Conservation (phyloP, 2,329 filamentous ascomycete genomes). For the Thermochaetoides dissita region DNA sequence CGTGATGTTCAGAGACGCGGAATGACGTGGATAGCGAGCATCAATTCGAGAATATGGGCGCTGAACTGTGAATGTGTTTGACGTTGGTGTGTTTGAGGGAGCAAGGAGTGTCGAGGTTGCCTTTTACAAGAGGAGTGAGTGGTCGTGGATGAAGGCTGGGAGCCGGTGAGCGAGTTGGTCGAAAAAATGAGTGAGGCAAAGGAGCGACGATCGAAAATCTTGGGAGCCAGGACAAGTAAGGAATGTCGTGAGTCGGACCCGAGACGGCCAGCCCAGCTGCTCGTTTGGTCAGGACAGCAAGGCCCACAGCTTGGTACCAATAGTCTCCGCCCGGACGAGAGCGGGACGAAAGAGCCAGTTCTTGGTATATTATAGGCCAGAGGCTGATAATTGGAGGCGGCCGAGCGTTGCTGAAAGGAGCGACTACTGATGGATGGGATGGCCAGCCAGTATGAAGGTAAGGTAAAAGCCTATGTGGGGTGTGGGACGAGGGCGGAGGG, state of each 20-base stretch:
- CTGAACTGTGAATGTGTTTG: background rate
- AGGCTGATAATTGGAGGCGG: constrained; percentile 26
- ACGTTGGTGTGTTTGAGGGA: no score
- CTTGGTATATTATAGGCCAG: constrained; percentile 34
- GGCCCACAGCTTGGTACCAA: constrained; percentile 15
- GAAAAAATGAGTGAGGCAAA: no score
- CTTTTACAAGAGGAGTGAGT: no score
- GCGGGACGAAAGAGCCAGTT: constrained; percentile 40
- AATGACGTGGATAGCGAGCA: constrained; percentile 19
- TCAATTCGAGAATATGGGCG: constrained; percentile 18
- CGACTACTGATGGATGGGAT: constrained; percentile 28
- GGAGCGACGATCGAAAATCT: constrained; percentile 1
- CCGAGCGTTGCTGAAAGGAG: constrained; percentile 32
- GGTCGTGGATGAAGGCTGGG: no score
- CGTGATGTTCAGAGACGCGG: constrained; percentile 22
- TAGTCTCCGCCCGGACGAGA: constrained; percentile 29
- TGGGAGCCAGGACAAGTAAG: constrained; percentile 16
- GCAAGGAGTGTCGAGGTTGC: no score
- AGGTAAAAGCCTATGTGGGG: constrained; percentile 12
- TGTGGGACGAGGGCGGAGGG: constrained; percentile 32
- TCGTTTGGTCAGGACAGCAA: constrained; percentile 9
- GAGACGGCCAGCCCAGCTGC: constrained; percentile 3
- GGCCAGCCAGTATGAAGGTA: constrained; percentile 22
- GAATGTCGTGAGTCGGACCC: constrained; percentile 21
- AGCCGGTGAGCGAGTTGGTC: no score